phyloP scores from a whole-genome alignment of 2,329 filamentous ascomycete genomes.

The Sporothrix euskadiensis region DNA sequence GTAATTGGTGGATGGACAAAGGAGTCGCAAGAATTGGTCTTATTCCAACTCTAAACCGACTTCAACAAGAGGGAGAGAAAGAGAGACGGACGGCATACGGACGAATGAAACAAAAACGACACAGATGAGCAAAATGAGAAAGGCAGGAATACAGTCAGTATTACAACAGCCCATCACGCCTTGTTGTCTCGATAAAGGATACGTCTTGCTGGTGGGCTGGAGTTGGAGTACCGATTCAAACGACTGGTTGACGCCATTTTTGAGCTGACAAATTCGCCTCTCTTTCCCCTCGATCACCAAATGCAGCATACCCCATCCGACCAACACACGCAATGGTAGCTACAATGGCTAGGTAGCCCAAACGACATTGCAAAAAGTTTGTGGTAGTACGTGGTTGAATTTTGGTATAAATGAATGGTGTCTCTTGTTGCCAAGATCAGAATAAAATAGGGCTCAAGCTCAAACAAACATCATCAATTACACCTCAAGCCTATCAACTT shows the following conservation, averaged over 20 bases:
- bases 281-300: neutral
- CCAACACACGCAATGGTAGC: neutral
- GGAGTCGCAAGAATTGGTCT: neutral
- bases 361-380: neutral
- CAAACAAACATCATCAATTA: neutral
- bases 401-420: neutral
- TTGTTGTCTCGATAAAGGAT: neutral
- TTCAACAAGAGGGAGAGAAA: neutral
- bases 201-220: neutral
- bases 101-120: neutral
- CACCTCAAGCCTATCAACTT: neutral
- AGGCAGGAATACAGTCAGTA: neutral
- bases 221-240: neutral
- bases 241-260: neutral
- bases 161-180: neutral
- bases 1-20: neutral
- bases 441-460: no score
- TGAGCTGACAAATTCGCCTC: neutral
- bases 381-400: neutral
- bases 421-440: neutral
- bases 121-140: neutral
- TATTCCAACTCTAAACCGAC: neutral
- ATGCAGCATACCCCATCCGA: neutral
- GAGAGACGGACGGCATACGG: no score
- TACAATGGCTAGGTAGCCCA: neutral